These are phyloP conservation scores for Penicillium crystallinum DNA, from an alignment of 495 filamentous ascomycete species.

Conservation along the genomic window DNA sequence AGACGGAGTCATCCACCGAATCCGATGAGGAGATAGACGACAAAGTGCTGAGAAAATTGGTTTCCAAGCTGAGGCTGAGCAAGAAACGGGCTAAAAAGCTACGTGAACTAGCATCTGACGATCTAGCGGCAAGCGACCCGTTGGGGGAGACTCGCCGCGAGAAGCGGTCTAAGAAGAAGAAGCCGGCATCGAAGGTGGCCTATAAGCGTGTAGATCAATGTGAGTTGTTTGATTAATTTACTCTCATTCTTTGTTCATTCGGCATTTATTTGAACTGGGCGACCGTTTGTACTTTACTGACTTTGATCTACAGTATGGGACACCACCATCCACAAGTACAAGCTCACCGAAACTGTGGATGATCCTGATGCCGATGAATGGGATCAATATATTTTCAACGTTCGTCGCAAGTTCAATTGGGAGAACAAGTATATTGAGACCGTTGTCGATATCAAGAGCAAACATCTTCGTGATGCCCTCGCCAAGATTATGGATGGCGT, in stretches of 20 bases:
- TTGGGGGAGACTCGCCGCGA: slow-evolving; percentile 12
- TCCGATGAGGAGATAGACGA: slow-evolving; percentile 28
- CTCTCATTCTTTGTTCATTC: background rate
- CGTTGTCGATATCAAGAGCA: slow-evolving; percentile 82
- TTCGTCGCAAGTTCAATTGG: slow-evolving; percentile 80
- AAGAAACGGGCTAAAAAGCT: slow-evolving; percentile 35
- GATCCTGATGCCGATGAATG: slow-evolving; percentile 68
- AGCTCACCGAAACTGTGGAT: slow-evolving; percentile 74
- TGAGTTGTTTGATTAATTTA: slow-evolving; percentile 21
- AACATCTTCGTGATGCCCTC: slow-evolving; percentile 66
- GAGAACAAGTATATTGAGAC: slow-evolving; percentile 80
- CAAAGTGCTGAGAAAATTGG: slow-evolving; percentile 43
- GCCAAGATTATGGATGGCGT: slow-evolving; percentile 73
- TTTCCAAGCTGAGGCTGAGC: slow-evolving; percentile 44
- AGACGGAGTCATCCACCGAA: slow-evolving; percentile 29
- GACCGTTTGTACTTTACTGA: slow-evolving; percentile 1
- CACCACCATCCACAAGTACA: slow-evolving; percentile 74
- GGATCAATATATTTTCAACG: slow-evolving; percentile 81
- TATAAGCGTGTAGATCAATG: slow-evolving; percentile 84
- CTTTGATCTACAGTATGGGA: slow-evolving; percentile 55
- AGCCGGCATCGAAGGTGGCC: slow-evolving; percentile 61
- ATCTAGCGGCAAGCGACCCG: slow-evolving; percentile 6
- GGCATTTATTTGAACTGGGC: too few relatives aligned
- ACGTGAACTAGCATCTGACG: slow-evolving; percentile 24
- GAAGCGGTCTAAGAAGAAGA: slow-evolving; percentile 34